These are phyloP conservation scores for Boletus fagicola DNA, from an alignment of 768 basidiomycete species.

Conservation along the genomic window DNA sequence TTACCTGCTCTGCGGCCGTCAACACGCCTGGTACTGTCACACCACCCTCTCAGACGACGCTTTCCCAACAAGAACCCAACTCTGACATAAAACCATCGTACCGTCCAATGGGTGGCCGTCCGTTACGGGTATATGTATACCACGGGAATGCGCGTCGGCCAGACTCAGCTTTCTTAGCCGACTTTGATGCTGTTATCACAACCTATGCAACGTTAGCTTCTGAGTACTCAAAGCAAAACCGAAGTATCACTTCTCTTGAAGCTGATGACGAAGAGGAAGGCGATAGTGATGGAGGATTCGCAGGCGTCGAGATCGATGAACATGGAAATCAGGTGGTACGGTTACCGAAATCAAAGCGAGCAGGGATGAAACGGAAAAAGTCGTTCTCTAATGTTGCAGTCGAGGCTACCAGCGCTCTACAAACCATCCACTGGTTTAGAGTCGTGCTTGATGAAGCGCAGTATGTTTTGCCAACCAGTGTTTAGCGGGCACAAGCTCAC, in stretches of 20 bases:
- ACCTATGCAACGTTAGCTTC: slow-evolving; percentile 95
- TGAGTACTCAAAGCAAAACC: slow-evolving; percentile 88
- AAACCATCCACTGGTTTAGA: slow-evolving; percentile 95
- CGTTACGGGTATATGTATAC: slow-evolving; percentile 89
- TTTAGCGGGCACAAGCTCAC: background rate
- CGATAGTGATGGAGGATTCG: slow-evolving; percentile 62
- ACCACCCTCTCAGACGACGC: slow-evolving; percentile 36
- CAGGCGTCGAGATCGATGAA: slow-evolving; percentile 64
- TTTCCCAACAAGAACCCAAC: slow-evolving; percentile 28
- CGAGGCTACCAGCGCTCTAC: slow-evolving; percentile 75
- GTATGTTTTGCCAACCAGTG: slow-evolving; percentile 50
- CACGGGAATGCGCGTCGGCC: slow-evolving; percentile 88
- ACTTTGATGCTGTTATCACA: slow-evolving; percentile 97
- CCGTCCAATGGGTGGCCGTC: slow-evolving; percentile 46
- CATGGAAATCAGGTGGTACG: slow-evolving; percentile 61
- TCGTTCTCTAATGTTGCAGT: slow-evolving; percentile 38
- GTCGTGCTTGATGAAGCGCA: slow-evolving; percentile 94
- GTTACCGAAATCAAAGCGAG: slow-evolving; percentile 64
- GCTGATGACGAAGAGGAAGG: slow-evolving; percentile 68
- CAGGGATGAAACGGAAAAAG: slow-evolving; percentile 66
- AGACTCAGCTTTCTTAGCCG: slow-evolving; percentile 83
- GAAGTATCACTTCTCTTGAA: slow-evolving; percentile 55
- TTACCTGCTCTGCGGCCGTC: slow-evolving; percentile 31
- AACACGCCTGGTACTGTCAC: slow-evolving; percentile 37
- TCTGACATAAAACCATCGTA: slow-evolving; percentile 27